Evolutionary conservation across 352 stramenopile genomes (phyloP).

Genomic region (Pythium volutum): DNA sequence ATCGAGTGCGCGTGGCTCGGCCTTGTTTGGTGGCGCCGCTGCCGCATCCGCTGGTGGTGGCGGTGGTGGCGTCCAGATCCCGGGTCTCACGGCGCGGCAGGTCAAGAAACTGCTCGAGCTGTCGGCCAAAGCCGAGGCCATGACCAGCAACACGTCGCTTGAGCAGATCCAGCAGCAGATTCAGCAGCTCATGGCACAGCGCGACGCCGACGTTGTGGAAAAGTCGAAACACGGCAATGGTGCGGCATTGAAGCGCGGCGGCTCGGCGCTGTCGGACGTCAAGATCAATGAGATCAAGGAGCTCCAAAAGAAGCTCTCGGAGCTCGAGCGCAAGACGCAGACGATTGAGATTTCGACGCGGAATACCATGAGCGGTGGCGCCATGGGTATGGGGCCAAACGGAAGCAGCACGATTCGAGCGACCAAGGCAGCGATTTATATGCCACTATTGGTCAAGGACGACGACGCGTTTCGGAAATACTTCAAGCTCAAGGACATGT

Average conservation of each 20-base stretch:
- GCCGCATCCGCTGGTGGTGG: background rate
- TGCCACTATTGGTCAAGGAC: conserved; percentile 60
- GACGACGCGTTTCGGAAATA: conserved; percentile 74
- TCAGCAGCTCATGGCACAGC: conserved; percentile 56
- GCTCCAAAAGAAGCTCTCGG: conserved; percentile 66
- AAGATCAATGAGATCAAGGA: conserved; percentile 77
- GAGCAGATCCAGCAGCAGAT: conserved; percentile 75
- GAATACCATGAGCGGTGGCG: conserved; percentile 11
- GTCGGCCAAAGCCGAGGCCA: conserved; percentile 50
- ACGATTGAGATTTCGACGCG: conserved; percentile 37
- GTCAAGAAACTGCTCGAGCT: conserved; percentile 70
- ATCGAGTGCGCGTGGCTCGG: conserved; percentile 21
- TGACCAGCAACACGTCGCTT: conserved; percentile 43
- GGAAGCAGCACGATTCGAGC: conserved; percentile 16
- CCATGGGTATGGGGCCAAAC: too few relatives aligned
- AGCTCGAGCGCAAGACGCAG: conserved; percentile 75
- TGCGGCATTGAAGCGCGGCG: conserved; percentile 26
- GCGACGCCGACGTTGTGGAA: conserved; percentile 23
- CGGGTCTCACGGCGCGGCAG: conserved; percentile 54
- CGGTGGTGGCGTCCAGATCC: conserved; percentile 33
- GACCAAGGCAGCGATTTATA: conserved; percentile 42
- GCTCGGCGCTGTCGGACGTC: conserved; percentile 34
- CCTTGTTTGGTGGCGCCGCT: conserved; percentile 8
- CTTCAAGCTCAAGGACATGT: conserved; percentile 81
- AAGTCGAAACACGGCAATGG: conserved; percentile 17